Evolutionary conservation across 768 basidiomycete genomes (phyloP), one percentile per base, ranked within the genome.

Genomic region (Serendipita sp.): DNA sequence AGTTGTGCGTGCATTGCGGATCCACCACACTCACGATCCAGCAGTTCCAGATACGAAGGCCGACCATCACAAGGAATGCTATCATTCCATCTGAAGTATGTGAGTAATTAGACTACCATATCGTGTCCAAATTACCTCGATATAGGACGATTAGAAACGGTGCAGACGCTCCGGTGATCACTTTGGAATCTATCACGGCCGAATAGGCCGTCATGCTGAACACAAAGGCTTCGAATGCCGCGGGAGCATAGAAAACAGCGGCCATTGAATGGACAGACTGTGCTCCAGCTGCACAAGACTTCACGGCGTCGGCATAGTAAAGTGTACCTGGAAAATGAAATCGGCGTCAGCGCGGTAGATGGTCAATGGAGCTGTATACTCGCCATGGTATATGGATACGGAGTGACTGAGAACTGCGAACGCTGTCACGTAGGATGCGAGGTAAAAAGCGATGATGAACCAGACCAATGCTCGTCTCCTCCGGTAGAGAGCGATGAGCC

Each of bases 11-110:
- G 45, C 17, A 48, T 5, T 9, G 45, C n/a, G n/a, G 9, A 9
- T 48, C 45, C 20, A 20, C 5, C n/a, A 48, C 5, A 58, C 53
- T 58, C 31, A 58, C 53, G n/a, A 58, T 58, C 53, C 53, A 58
- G 30, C 20, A 24, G 53, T 58, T 58, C 45, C 45, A 48, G 5
- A 58, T n/a, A 9, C 53, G 53, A 3, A 26, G 31, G 24, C 53
- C 53, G 28, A 31, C 9, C 22, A 26, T 58, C 11, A 58, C n/a
- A n/a, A n/a, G n/a, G n/a, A n/a, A n/a, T n/a, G n/a, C n/a, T n/a
- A n/a, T n/a, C n/a, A n/a, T n/a, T n/a, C n/a, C n/a, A n/a, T n/a
- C n/a, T n/a, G n/a, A n/a, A n/a, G n/a, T n/a, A n/a, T n/a, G n/a
- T n/a, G n/a, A n/a, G n/a, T n/a, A n/a, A n/a, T n/a, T n/a, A n/a